These are phyloP conservation scores for Dianthus caryophyllus DNA, from an alignment of 148 eudicot genomes.

Conservation along the genomic window DNA sequence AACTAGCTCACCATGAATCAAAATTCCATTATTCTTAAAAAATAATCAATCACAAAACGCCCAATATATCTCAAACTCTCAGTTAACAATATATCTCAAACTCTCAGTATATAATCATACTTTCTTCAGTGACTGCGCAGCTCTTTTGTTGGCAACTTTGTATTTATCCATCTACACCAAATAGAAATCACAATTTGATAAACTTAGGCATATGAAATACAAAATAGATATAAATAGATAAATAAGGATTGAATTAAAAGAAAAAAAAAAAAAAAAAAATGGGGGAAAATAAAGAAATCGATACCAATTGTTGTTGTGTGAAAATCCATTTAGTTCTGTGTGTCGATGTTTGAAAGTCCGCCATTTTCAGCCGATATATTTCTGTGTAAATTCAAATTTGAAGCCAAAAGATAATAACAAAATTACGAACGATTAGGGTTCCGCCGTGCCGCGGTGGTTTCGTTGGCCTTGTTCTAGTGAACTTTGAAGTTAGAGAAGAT, in stretches of 20 bases:
- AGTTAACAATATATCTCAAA: neutral
- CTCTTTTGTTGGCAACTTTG: conserved; percentile 77
- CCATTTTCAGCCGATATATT: conserved; percentile 36
- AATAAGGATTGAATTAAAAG: neutral
- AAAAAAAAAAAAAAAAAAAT: neutral
- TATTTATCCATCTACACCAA: conserved; percentile 56
- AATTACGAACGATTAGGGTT: too few species aligned
- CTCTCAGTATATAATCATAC: conserved; percentile 25
- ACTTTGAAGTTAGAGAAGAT: too few species aligned
- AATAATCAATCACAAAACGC: neutral
- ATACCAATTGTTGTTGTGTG: conserved; percentile 71
- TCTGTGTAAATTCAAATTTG: too few species aligned
- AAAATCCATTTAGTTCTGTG: conserved; percentile 91
- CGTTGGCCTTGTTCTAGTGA: too few species aligned
- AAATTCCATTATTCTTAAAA: neutral
- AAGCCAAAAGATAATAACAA: too few species aligned
- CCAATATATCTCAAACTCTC: neutral
- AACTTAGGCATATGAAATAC: too few species aligned
- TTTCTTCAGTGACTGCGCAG: conserved; percentile 68
- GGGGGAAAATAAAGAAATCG: neutral
- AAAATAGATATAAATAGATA: neutral
- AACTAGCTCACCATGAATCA: neutral
- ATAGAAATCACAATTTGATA: neutral
- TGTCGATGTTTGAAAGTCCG: conserved; percentile 85
- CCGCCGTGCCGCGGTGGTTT: too few species aligned